Evolutionary conservation across 805 yeast genomes (phyloP), one percentile per base, ranked within the genome.

Genomic region (Hanseniaspora lachancei): DNA sequence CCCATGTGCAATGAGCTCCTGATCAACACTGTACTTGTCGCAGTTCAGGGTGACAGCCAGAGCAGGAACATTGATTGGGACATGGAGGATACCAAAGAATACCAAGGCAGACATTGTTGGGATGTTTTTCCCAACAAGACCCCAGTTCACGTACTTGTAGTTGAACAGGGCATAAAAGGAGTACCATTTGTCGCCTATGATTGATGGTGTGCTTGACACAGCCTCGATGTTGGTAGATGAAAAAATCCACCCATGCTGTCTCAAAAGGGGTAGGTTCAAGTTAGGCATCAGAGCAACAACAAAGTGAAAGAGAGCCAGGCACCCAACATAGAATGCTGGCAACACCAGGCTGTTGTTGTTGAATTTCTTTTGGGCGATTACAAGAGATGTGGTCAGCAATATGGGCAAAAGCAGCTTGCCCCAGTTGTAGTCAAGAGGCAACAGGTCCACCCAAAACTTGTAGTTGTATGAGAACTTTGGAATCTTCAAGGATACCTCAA

Each of bases 1-100:
- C 3, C 98, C 98, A 69, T 93, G 98, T 0, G 97, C 97, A 35
- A 91, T 83, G 57, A 93, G 76, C 69, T 93, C 98, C 57, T 89
- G 76, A 68, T 93, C 95, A 42, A 93, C 95, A 66, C 89, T 95
- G 61, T 86, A 79, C 47, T 75, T 70, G 67, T 86, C 93, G 77
- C 86, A 83, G 3, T 87, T 86, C 0, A 87, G 77, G 6, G 95
- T 84, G 18, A 89, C 93, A 0, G 97, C 97, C 48, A 93, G 74
- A 0, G 98, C 97, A 1, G 98, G 98, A 15, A 93, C 97, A 66
- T 93, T 93, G 58, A 93, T 93, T 4, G 98, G 98, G 12, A 93
- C 98, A 63, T 93, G 98, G 55, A 93, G 71, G 41, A 93, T 84
- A 13, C 98, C 98, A 64, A 93, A 93, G 66, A 93, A 93, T 0